These are phyloP conservation scores for Fusarium sarcochroum DNA, from an alignment of 2,329 filamentous ascomycete species.

Conservation along the genomic window DNA sequence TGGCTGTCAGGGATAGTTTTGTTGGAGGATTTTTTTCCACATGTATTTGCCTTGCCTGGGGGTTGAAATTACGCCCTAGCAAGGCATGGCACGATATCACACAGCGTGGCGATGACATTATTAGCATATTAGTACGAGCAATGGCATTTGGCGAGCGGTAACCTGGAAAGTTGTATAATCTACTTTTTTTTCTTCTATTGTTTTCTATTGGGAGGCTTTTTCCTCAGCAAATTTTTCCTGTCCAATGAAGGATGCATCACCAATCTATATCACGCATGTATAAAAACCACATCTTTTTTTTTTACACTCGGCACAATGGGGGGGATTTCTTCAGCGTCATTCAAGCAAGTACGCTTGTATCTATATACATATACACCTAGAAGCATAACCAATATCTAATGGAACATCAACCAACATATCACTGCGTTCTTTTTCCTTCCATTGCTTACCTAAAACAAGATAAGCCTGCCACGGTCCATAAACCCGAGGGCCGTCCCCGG, in stretches of 20 bases:
- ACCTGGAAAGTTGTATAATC: conserved; percentile 36
- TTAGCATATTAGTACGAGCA: conserved; percentile 36
- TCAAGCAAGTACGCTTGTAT: conserved; percentile 4
- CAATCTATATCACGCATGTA: conserved; percentile 31
- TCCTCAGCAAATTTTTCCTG: conserved; percentile 1
- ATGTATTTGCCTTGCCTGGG: conserved; percentile 28
- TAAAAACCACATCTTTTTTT: conserved; percentile 28
- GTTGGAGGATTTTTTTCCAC: conserved; percentile 16
- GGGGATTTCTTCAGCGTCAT: conserved; percentile 14
- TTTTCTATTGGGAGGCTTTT: conserved; percentile 1
- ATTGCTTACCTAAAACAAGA: background rate
- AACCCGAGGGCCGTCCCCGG: conserved; percentile 22
- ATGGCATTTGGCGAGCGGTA: conserved; percentile 38
- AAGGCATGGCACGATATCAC: conserved; percentile 26
- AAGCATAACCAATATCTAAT: conserved; percentile 31
- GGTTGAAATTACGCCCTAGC: conserved; percentile 13
- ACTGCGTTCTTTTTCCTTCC: background rate
- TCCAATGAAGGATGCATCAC: conserved; percentile 22
- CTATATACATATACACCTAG: conserved; percentile 26
- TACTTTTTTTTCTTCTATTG: no score
- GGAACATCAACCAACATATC: conserved; percentile 1
- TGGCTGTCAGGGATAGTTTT: conserved; percentile 11
- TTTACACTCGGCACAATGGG: conserved; percentile 4
- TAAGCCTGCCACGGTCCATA: conserved; percentile 19
- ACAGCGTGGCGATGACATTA: conserved; percentile 27